Base-by-base conservation (phyloP, 2,329 filamentous ascomycete species). In the Cladosporium oxysporum region DNA sequence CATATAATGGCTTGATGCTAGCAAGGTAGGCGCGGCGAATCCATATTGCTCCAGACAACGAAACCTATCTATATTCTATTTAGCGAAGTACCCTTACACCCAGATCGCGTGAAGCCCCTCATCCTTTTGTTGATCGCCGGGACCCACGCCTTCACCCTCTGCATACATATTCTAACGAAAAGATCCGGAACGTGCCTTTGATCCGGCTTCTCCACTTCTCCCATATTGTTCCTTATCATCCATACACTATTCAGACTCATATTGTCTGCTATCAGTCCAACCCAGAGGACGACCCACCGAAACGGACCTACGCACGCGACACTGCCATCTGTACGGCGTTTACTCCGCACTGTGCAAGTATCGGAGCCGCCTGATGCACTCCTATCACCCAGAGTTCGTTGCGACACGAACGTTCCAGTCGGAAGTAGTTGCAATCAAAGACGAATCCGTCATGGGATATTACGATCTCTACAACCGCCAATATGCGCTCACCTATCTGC, bases 1-100 rank as follows among this genome's bases (percentile, higher is more conserved):
- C 60, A 63, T 63, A 63, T 55, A 63, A 63, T 63, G 60, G 60
- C 50, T 58, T 37, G 33, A 12, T 35, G 23, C 60, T 53, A 41
- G 60, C 60, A 55, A 55, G 60, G 49, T 63, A 55, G 60, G 35
- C 44, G n/a, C 57, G 29, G 57, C 35, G 10, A 14, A 50, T 61
- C 14, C 41, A 61, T 61, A 31, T 31, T 44, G 35, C 14, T 16
- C 21, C n/a, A 44, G 23, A 23, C 33, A 18, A 21, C 49, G 23
- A 41, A n/a, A 55, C 44, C 47, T 35, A 35, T 61, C 47, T 50
- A 31, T 37, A 52, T 23, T 35, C 28, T n/a, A 35, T 31, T 28
- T 33, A 29, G 28, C 35, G 57, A 44, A 12, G 5, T 7, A 44
- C 18, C 18, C 18, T n/a, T 18, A 44, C 14, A 44, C 37, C 16